phyloP scores from a whole-genome alignment of 345 rosid species.

The Mercurialis annua region DNA sequence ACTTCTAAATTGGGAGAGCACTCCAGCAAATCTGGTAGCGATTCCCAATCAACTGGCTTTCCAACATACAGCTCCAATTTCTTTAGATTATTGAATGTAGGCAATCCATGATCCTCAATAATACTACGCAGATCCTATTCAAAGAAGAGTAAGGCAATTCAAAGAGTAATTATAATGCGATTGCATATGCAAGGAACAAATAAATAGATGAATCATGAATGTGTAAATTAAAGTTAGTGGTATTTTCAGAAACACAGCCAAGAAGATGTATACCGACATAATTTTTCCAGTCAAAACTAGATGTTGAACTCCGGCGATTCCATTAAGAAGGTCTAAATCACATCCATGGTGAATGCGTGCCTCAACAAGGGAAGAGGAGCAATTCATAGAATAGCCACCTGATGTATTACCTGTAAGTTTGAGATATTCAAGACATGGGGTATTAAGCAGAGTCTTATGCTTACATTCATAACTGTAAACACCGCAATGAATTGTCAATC shows the following conservation, averaged over 20 bases:
- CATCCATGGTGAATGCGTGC: neutral
- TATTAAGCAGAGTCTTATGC: neutral
- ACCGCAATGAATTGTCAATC: neutral
- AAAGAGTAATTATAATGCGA: neutral
- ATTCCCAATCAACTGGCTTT: neutral
- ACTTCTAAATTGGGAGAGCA: slow-evolving; percentile 1
- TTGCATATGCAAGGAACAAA: neutral
- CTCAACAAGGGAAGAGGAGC: neutral
- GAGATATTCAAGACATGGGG: neutral
- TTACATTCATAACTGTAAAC: neutral
- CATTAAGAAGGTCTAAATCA: neutral
- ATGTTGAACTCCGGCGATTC: neutral
- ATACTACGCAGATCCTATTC: neutral
- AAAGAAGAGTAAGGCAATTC: neutral
- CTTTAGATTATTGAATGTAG: slow-evolving; percentile 1
- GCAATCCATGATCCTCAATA: neutral
- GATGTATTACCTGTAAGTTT: too few relatives aligned
- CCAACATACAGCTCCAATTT: neutral
- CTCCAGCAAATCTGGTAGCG: neutral
- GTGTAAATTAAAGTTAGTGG: neutral
- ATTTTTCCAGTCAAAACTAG: neutral
- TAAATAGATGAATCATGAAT: neutral
- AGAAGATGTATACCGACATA: neutral
- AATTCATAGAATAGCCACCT: neutral
- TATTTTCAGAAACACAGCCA: neutral